A percentile compares a stretch with the other conserved stretches of the same genome.
These are phyloP conservation scores for Cryphonectria japonica DNA, from an alignment of 2,329 filamentous ascomycete genomes.

Conservation along the genomic window DNA sequence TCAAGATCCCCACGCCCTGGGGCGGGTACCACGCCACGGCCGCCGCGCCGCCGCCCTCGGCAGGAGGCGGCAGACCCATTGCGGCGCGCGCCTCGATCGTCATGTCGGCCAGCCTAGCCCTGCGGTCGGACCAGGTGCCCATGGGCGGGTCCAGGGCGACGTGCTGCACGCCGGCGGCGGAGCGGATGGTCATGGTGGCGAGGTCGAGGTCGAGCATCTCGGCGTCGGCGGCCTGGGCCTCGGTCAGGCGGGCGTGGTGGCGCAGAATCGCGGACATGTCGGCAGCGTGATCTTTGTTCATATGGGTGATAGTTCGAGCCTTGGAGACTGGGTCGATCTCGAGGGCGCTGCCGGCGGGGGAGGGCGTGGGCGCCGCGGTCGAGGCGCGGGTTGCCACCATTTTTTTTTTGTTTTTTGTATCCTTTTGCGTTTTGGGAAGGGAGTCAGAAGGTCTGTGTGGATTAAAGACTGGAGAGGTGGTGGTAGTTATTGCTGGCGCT, in stretches of 20 bases:
- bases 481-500: background rate
- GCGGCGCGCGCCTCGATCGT: conserved; percentile 56
- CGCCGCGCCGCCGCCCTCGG: conserved; percentile 38
- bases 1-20: conserved; percentile 49
- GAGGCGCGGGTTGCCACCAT: conserved; percentile 27
- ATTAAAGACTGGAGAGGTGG: background rate
- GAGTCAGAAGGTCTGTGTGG: background rate
- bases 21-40: conserved; percentile 51
- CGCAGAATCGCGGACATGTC: conserved; percentile 80
- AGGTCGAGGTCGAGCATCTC: conserved; percentile 69
- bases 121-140: conserved; percentile 67
- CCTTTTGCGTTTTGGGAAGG: background rate
- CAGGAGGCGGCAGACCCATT: conserved; percentile 54
- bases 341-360: conserved; percentile 8
- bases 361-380: conserved; percentile 1
- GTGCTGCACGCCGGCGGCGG: conserved; percentile 50
- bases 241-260: conserved; percentile 65
- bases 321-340: conserved; percentile 33
- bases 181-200: conserved; percentile 62
- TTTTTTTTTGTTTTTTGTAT: background rate
- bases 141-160: conserved; percentile 75
- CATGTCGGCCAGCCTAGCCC: conserved; percentile 75
- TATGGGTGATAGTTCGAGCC: conserved; percentile 68
- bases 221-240: conserved; percentile 41
- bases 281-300: conserved; percentile 81